These are phyloP conservation scores for Zizania latifolia DNA, from an alignment of 176 grass and related monocot species.

Conservation along the genomic window DNA sequence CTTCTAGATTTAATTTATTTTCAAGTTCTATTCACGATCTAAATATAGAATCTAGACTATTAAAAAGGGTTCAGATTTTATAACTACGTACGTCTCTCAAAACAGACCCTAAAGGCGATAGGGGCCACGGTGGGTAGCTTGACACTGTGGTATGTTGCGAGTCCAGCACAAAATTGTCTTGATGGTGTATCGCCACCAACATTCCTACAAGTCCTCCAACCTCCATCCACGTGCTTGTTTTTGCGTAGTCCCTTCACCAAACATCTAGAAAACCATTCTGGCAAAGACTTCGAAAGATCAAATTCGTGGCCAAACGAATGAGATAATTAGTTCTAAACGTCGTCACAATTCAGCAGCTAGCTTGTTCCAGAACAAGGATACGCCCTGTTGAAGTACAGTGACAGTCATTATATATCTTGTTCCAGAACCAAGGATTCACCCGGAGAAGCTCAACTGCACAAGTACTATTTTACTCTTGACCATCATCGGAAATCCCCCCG, in stretches of 20 bases:
- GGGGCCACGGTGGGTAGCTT: slow-evolving; percentile 2
- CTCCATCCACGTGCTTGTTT: background rate
- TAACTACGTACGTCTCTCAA: too few species aligned
- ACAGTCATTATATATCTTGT: background rate
- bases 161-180: background rate
- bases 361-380: background rate
- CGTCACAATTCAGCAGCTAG: background rate
- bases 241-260: background rate
- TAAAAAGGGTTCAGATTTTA: too few species aligned
- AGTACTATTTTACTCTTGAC: too few species aligned
- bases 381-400: background rate
- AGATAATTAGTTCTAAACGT: too few species aligned
- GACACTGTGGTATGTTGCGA: background rate
- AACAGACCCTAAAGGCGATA: too few species aligned
- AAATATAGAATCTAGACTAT: too few species aligned
- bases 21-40: too few species aligned
- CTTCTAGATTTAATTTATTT: too few species aligned
- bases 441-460: too few species aligned
- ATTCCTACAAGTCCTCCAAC: background rate
- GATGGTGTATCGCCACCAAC: slow-evolving; percentile 1
- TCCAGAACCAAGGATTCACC: background rate
- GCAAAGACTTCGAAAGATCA: background rate
- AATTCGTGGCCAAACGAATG: background rate
- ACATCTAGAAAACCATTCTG: background rate
- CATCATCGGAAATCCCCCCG: too few species aligned